Conservation (phyloP, 2,329 filamentous ascomycete genomes). For the Cytospora paraplurivora region DNA sequence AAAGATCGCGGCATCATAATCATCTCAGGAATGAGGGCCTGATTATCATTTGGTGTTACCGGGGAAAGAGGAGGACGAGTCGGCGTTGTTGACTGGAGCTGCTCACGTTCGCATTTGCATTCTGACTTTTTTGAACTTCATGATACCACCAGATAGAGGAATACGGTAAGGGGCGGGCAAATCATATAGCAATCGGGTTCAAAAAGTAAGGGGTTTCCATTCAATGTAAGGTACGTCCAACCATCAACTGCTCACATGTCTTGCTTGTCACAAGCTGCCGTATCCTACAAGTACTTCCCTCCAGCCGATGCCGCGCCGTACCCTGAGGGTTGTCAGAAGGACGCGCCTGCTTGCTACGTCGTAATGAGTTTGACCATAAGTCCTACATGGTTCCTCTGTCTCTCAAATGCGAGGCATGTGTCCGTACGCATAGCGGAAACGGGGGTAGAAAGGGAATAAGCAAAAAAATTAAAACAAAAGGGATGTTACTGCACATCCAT, state of each 20-base stretch:
- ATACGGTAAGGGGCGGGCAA: not conserved
- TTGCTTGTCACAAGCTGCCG: not conserved
- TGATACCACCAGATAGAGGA: slow-evolving; percentile 19
- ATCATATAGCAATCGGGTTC: not conserved
- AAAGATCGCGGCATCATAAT: slow-evolving; percentile 51
- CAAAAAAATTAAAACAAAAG: no score
- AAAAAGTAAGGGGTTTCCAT: not conserved
- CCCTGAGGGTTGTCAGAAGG: no score
- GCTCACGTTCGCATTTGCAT: slow-evolving; percentile 1
- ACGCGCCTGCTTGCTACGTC: no score
- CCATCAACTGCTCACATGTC: not conserved
- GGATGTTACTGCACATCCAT: no score
- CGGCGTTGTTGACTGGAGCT: not conserved
- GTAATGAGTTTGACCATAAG: no score
- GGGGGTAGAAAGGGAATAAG: not conserved
- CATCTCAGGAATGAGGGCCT: not conserved
- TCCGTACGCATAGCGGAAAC: not conserved
- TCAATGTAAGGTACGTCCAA: not conserved
- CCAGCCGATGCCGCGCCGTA: not conserved
- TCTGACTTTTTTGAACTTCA: slow-evolving; percentile 1
- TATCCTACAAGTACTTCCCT: not conserved
- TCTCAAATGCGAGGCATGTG: not conserved
- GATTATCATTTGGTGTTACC: not conserved
- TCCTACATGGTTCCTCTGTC: not conserved
- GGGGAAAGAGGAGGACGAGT: not conserved